These are phyloP conservation scores for Talaromyces sp. DNA, from an alignment of 2,329 filamentous ascomycete species.

Conservation along the genomic window DNA sequence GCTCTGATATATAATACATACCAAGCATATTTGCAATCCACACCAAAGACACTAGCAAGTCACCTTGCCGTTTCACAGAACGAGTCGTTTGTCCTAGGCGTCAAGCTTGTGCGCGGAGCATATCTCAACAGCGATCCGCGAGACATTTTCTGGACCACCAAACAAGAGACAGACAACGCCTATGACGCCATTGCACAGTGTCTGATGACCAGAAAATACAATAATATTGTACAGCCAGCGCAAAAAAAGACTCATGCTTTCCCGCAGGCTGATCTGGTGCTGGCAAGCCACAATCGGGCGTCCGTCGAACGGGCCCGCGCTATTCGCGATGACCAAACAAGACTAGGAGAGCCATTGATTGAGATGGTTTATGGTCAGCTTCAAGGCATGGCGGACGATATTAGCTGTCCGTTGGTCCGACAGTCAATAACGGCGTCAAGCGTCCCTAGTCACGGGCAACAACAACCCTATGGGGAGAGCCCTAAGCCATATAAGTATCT, in stretches of 20 bases:
- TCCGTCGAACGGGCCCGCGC: constrained; percentile 58
- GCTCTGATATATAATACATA: constrained; percentile 76
- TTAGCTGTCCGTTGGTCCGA: constrained; percentile 52
- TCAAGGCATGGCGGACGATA: constrained; percentile 59
- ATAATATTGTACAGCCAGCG: constrained; percentile 46
- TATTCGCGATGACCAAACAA: constrained; percentile 46
- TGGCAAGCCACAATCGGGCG: constrained; percentile 77
- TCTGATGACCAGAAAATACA: constrained; percentile 62
- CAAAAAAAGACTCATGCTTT: constrained; percentile 39
- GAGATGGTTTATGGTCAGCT: constrained; percentile 55
- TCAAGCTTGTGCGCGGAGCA: constrained; percentile 72
- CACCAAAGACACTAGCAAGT: constrained; percentile 54
- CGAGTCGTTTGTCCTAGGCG: constrained; percentile 64
- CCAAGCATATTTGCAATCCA: constrained; percentile 68
- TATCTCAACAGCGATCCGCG: constrained; percentile 68
- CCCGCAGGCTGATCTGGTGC: constrained; percentile 60
- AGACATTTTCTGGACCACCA: constrained; percentile 66
- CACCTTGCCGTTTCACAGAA: constrained; percentile 60
- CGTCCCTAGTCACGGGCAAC: constrained; percentile 24
- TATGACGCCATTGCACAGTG: constrained; percentile 70
- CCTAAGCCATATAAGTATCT: constrained; percentile 54
- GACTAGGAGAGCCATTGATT: constrained; percentile 39
- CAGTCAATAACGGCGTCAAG: constrained; percentile 19
- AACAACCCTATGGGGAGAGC: constrained; percentile 37
- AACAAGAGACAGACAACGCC: constrained; percentile 63